A percentile compares a stretch with the other conserved stretches of the same genome.
These are phyloP conservation scores for Syzygium aqueum DNA, from an alignment of 345 rosid species.

Conservation along the genomic window DNA sequence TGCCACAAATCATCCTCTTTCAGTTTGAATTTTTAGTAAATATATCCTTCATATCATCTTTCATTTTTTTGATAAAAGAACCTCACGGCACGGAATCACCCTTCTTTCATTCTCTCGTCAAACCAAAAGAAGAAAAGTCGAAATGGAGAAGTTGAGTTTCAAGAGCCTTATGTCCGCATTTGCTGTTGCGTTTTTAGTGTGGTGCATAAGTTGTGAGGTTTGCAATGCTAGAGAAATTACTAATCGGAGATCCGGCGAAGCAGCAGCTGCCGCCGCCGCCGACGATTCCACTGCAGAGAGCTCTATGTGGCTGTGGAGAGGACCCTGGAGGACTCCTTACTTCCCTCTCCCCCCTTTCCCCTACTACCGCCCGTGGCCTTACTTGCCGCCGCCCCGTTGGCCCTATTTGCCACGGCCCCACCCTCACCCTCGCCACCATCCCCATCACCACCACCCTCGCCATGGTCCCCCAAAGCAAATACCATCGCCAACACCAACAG, in stretches of 20 bases:
- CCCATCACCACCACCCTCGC: neutral
- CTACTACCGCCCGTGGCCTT: neutral
- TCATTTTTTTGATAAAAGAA: neutral
- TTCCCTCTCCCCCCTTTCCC: neutral
- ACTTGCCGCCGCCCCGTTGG: neutral
- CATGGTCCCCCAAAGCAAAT: neutral
- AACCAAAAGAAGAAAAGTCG: neutral
- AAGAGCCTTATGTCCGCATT: neutral
- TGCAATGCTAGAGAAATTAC: neutral
- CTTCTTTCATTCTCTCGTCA: neutral
- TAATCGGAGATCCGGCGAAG: neutral
- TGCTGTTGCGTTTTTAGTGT: rapidly evolving
- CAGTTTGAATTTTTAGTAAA: neutral
- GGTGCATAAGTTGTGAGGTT: neutral
- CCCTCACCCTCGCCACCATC: neutral
- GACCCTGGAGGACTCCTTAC: neutral
- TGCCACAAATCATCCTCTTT: neutral
- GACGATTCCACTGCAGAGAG: neutral
- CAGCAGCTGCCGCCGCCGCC: rapidly evolving
- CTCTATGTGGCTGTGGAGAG: neutral
- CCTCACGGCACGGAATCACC: rapidly evolving
- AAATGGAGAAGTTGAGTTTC: neutral
- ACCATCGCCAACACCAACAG: neutral
- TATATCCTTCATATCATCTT: neutral
- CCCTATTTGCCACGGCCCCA: neutral